Base-by-base conservation (phyloP, 768 basidiomycete genomes). In the Neoboletus magnificus region DNA sequence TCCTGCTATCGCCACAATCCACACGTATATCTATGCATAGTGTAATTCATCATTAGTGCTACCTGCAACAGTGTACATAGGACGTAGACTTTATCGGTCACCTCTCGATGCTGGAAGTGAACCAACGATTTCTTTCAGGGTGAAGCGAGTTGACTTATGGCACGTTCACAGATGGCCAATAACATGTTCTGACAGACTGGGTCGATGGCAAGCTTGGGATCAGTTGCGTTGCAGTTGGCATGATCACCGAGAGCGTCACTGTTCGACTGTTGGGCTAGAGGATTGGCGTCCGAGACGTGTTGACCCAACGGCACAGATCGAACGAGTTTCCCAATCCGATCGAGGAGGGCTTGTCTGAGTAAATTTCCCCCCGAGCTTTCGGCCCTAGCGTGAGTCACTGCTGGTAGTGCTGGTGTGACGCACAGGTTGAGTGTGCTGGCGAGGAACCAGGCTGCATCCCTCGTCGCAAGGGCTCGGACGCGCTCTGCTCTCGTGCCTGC, bases 371-470 rank as follows among this genome's bases (percentile, higher is more conserved):
- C 48, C 1, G 41, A 3, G 2, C 27, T 4, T 5, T 39, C 43
- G 43, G 22, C 3, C 16, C n/a, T 22, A 5, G 11, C 45, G 2
- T 48, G 47, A 10, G 13, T 12, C 15, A 7, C 8, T 20, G 20
- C 4, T n/a, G n/a, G 13, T 8, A 12, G 22, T 1, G 15, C 20
- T 22, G 50, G 45, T 13, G 60, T 27, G 29, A 68, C 43, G 29
- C 67, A 69, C 16, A 67, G 50, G 22, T 56, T 52, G 58, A 71
- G 70, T 20, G 59, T 55, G 40, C 59, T 65, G 10, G 59, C 62
- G 46, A 71, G 66, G 33, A 66, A 62, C 70, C 69, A 70, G 0
- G 61, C 60, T 4, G 68, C 56, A 29, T 72, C 70, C 30, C 62
- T 57, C 29, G 50, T 66, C 11, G 57, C 61, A n/a, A 70, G 66